Conservation (phyloP, 202 grass and related monocot species). For the Sporobolus alterniflorus region DNA sequence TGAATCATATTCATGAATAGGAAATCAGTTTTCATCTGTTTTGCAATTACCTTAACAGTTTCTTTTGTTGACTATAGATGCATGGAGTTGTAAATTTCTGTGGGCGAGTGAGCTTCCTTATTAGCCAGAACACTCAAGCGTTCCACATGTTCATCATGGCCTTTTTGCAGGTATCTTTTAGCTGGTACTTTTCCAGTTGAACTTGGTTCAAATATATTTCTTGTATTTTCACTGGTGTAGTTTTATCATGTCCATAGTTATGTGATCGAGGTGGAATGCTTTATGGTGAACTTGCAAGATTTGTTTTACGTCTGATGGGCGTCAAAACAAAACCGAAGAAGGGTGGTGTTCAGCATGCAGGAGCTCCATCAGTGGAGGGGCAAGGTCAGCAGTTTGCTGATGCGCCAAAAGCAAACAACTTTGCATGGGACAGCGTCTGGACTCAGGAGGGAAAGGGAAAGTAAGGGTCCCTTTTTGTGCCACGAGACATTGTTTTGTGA, state of each 20-base stretch:
- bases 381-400: constrained; percentile 42
- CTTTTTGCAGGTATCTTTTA: constrained; percentile 78
- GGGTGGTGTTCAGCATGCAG: constrained; percentile 23
- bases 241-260: constrained; percentile 46
- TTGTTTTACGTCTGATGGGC: constrained; percentile 72
- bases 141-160: constrained; percentile 95
- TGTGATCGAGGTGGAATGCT: constrained; percentile 86
- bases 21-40: background rate
- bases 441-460: constrained; percentile 46
- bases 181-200: background rate
- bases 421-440: constrained; percentile 86
- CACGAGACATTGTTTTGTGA: background rate
- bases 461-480: constrained; percentile 15
- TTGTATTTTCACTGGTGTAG: constrained; percentile 10
- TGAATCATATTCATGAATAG: background rate
- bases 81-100: constrained; percentile 92
- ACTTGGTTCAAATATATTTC: background rate
- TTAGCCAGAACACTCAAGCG: constrained; percentile 95
- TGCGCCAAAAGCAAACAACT: constrained; percentile 54
- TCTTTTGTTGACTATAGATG: constrained; percentile 59
- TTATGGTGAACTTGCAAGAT: constrained; percentile 87
- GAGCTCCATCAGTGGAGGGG: constrained; percentile 33
- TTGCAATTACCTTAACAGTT: background rate
- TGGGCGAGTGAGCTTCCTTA: constrained; percentile 74
- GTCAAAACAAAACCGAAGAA: constrained; percentile 74